These are phyloP conservation scores for Rhizophagus prolifer DNA, from an alignment of 192 early-diverging fungal species.

Conservation along the genomic window DNA sequence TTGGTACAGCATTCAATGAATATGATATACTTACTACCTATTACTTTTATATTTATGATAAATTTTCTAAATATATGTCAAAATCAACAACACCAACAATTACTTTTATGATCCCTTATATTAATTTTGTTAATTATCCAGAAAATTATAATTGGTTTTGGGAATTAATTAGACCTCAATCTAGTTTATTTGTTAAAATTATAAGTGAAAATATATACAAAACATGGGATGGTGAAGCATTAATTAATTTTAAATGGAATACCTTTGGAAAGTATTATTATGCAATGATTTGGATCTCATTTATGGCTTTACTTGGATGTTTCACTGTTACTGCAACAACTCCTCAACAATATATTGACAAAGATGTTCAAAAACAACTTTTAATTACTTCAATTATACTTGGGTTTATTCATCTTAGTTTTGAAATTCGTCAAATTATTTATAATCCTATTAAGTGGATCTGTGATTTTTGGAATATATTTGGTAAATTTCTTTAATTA, in stretches of 20 bases:
- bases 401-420: not conserved
- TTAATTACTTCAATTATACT: not conserved
- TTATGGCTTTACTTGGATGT: not conserved
- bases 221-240: constrained; percentile 11
- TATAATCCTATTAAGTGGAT: not conserved
- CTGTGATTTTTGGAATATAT: not conserved
- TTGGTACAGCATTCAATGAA: too few relatives aligned
- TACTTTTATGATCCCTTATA: not conserved
- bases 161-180: not conserved
- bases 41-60: too few relatives aligned
- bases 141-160: not conserved
- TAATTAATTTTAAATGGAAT: constrained; percentile 16
- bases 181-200: not conserved
- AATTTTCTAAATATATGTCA: too few relatives aligned
- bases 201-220: not conserved
- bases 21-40: too few relatives aligned
- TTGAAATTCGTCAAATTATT: constrained; percentile 17
- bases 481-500: not conserved
- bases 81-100: too few relatives aligned
- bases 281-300: not conserved
- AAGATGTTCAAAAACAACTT: not conserved
- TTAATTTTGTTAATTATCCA: not conserved
- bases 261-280: constrained; percentile 8
- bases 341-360: not conserved
- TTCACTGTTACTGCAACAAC: not conserved